These are phyloP conservation scores for Eucalyptus rudis DNA, from an alignment of 345 rosid genomes.

Conservation along the genomic window DNA sequence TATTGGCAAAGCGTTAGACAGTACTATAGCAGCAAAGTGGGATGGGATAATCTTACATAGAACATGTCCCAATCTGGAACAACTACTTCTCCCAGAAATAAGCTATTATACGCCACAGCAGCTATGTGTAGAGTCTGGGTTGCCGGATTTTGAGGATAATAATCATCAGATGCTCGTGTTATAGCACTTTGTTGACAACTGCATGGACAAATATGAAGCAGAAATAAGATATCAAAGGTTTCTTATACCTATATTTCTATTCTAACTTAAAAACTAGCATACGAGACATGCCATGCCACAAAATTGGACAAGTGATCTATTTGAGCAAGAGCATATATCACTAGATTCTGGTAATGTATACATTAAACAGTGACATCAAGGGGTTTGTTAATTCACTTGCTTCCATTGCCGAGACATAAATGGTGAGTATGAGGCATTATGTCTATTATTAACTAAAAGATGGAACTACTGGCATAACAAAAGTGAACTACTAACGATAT, in stretches of 20 bases:
- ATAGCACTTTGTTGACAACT: constrained; percentile 37
- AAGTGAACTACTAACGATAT: background rate
- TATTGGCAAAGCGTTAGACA: background rate
- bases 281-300: background rate
- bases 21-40: background rate
- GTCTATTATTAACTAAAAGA: background rate
- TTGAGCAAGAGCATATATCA: background rate
- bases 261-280: background rate
- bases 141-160: constrained; percentile 30
- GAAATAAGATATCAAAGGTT: background rate
- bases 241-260: background rate
- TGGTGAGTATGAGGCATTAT: background rate
- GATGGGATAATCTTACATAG: constrained; percentile 14
- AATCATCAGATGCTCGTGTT: constrained; percentile 43
- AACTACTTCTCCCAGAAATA: constrained; percentile 45
- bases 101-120: constrained; percentile 43
- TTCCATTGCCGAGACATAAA: background rate
- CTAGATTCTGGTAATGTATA: background rate
- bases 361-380: background rate
- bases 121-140: constrained; percentile 44
- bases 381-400: background rate
- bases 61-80: constrained; percentile 65
- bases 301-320: background rate
- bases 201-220: background rate
- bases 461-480: background rate